Evolutionary conservation across 768 basidiomycete species (phyloP).

Genomic region (Boletus subparvulus): DNA sequence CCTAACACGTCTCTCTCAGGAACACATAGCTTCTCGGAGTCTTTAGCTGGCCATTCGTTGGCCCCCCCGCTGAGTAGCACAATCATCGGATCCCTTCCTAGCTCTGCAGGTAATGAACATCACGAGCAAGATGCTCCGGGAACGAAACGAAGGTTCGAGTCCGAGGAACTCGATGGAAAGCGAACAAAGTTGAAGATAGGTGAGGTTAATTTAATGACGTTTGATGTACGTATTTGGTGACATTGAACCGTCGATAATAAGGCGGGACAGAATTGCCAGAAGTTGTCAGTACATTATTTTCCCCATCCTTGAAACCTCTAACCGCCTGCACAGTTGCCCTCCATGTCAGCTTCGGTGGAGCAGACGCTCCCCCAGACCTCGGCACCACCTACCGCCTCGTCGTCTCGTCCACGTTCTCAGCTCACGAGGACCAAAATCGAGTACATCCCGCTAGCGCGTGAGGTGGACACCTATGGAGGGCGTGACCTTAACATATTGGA

Average conservation of each 20-base stretch:
- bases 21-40: constrained; percentile 26
- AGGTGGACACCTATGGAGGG: constrained; percentile 75
- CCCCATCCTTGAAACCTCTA: constrained; percentile 11
- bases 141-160: constrained; percentile 70
- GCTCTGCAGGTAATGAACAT: constrained; percentile 19
- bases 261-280: constrained; percentile 49
- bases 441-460: constrained; percentile 79
- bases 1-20: constrained; percentile 24
- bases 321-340: constrained; percentile 15
- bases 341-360: constrained; percentile 22
- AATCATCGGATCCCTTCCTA: constrained; percentile 9
- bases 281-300: constrained; percentile 38
- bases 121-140: constrained; percentile 63
- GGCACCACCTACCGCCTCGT: constrained; percentile 30
- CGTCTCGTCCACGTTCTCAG: constrained; percentile 44
- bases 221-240: constrained; percentile 26
- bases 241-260: constrained; percentile 24
- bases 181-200: constrained; percentile 73
- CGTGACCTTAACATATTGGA: constrained; percentile 72
- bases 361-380: constrained; percentile 23
- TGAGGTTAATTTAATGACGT: constrained; percentile 37
- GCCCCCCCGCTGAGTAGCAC: constrained; percentile 11
- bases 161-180: constrained; percentile 65
- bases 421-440: constrained; percentile 79
- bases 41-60: constrained; percentile 23